Evolutionary conservation across 139 green algal species (phyloP).

Genomic region (Chlamydomonas applanata): DNA sequence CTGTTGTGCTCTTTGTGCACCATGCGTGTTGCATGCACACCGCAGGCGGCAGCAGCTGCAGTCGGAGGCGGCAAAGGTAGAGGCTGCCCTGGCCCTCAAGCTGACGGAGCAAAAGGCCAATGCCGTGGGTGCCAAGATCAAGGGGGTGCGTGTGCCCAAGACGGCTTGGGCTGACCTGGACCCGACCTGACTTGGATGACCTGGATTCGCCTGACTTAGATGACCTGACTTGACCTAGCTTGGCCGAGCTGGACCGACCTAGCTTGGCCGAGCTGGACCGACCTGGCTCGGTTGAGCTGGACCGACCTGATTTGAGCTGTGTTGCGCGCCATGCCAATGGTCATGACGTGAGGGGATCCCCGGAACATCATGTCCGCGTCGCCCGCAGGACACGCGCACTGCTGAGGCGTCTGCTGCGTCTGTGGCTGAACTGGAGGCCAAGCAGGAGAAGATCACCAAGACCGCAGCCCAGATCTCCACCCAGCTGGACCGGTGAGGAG

Average conservation of each 20-base stretch:
- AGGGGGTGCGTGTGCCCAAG: slow-evolving; percentile 25
- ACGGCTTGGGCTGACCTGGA: too few species aligned
- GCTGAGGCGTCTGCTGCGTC: slow-evolving; percentile 1
- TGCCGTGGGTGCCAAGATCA: slow-evolving; percentile 15
- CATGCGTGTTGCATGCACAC: not conserved
- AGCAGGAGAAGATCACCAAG: slow-evolving; percentile 18
- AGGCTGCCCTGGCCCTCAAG: slow-evolving; percentile 23
- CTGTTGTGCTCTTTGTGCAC: not conserved
- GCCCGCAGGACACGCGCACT: slow-evolving; percentile 2
- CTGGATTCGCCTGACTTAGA: too few species aligned
- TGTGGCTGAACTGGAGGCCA: slow-evolving; percentile 21
- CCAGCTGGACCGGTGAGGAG: slow-evolving; percentile 20
- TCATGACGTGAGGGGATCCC: too few species aligned
- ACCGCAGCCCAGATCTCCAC: slow-evolving; percentile 14
- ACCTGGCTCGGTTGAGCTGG: too few species aligned
- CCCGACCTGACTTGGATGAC: too few species aligned
- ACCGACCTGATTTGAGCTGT: too few species aligned
- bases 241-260: too few species aligned
- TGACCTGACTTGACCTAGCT: too few species aligned
- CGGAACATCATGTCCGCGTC: too few species aligned
- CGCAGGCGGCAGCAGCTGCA: slow-evolving; percentile 26
- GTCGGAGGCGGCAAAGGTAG: slow-evolving; percentile 21
- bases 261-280: too few species aligned
- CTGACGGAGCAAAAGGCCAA: slow-evolving; percentile 28
- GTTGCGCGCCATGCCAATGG: too few species aligned